Base-by-base conservation (phyloP, 768 basidiomycete species). In the Suillus lakei region DNA sequence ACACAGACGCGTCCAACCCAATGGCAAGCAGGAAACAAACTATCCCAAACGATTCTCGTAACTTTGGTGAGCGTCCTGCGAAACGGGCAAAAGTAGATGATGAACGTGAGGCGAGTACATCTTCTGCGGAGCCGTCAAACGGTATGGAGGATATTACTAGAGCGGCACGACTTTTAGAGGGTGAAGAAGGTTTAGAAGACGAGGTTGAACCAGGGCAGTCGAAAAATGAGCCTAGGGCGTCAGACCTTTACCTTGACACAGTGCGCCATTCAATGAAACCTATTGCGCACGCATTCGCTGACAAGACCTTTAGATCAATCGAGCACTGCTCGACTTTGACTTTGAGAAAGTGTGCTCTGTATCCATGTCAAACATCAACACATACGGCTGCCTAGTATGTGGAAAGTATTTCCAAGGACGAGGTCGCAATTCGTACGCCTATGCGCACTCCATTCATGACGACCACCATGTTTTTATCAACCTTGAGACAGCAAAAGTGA, bases 261-360 rank as follows among this genome's bases (percentile, higher is more conserved):
- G 96, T 92, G 78, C 76, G 91, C 79, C 65, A 64, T 46, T 23
- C 61, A 21, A 18, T 34, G 67, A 70, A 51, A 67, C 62, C 63
- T 61, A 68, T 58, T 21, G 16, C 18, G 28, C 63, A 51, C 54
- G 34, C 68, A 21, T 30, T 30, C 26, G 39, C 58, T 59, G 28
- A 21, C 60, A 54, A 46, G 63, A 39, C 28, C n/a, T 36, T 64
- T 74, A 98, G 96, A 93, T 99, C 68, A 95, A 98, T 76, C 87
- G 98, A 67, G 87, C 86, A 55, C 84, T 88, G 53, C 87, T 99
- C 64, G 98, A 99, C 78, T 99, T 99, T 79, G 98, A 99, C 80
- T 99, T 99, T 72, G 98, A 99, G 81, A 96, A 97, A 83, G 87
- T 99, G 32, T 99, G 98, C 84, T 98, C 97, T 10, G 94, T 99